Evolutionary conservation across 163 green algal genomes (phyloP), one percentile per base, ranked within the genome.

Genomic region (Prototheca cutis): DNA sequence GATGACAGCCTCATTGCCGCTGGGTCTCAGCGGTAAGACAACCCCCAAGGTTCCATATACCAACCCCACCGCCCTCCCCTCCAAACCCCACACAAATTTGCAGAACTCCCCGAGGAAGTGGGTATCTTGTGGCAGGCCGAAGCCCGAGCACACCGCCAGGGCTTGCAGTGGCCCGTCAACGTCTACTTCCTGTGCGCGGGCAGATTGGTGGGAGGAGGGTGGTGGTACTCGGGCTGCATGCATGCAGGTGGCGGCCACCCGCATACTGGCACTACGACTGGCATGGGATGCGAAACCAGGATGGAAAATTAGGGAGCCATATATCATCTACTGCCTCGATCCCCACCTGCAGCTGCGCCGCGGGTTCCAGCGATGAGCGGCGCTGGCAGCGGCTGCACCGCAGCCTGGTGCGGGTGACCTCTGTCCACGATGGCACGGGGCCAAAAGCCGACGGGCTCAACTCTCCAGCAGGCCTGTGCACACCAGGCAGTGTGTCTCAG

Each of bases 121-220:
- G 67, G 83, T 0, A 55, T 86, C 15, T 75, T 95, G 27, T 67
- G 77, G 8, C 92, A 98, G 70, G 91, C 89, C 0, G 91, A 99
- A 70, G 90, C 92, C 67, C 71, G 92, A 0, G 88, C 85, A 1
- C 90, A 98, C 71, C 77, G 92, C 51, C 83, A 84, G 56, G 91
- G 91, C 24, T 79, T 94, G 72, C 53, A 28, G 2, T 61, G 71
- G 33, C 59, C 74, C 3, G 86, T 97, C 67, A 97, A 95, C 62
- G 77, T 97, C 7, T 97, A 96, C 76, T 95, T 96, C 56, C 74
- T 98, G 52, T 85, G 79, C 40, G 81, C 5, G 42, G 42, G n/a
- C n/a, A n/a, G 17, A 21, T 51, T 0, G 13, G 17, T 51, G 10
- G 25, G 42, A 51, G 6, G 6, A 51, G 10, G 13, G 17, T 19